Percentiles rank a stretch among this genome's conserved stretches.
Conservation (phyloP, 2,329 filamentous ascomycete species). For the Paraconiothyrium brasiliense region DNA sequence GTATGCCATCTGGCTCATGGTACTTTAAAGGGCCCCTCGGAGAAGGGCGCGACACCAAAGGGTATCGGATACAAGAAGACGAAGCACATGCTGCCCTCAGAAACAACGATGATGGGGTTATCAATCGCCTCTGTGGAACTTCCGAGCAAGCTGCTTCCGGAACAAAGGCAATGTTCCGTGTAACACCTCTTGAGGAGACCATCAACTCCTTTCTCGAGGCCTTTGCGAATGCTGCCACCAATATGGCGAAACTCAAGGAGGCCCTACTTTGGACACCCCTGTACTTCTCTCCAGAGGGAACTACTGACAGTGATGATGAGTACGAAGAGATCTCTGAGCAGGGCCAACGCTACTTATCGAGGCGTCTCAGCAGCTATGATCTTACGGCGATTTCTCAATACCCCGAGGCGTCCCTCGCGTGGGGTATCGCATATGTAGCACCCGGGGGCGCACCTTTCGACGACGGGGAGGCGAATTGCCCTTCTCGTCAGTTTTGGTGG, state of each 20-base stretch:
- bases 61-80: not conserved
- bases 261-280: not conserved
- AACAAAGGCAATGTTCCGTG: not conserved
- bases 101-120: slow-evolving; percentile 20
- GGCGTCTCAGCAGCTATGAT: not conserved
- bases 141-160: slow-evolving; percentile 5
- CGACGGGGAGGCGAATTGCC: not conserved
- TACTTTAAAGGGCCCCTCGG: slow-evolving; percentile 12
- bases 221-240: slow-evolving; percentile 28
- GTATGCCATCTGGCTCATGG: slow-evolving; percentile 2
- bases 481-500: slow-evolving; percentile 3
- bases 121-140: slow-evolving; percentile 6
- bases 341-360: not conserved
- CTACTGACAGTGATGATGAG: not conserved
- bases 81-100: not conserved
- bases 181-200: not conserved
- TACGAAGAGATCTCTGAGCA: slow-evolving; percentile 1
- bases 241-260: slow-evolving; percentile 17
- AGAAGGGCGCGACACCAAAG: not conserved
- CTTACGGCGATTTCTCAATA: not conserved
- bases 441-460: slow-evolving; percentile 1
- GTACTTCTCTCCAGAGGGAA: not conserved
- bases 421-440: not conserved
- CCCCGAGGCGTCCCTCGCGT: not conserved
- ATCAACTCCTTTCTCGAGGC: slow-evolving; percentile 21